Evolutionary conservation across 2,329 filamentous ascomycete genomes (phyloP), one percentile per base, ranked within the genome.

Genomic region (Cadophora gregata): DNA sequence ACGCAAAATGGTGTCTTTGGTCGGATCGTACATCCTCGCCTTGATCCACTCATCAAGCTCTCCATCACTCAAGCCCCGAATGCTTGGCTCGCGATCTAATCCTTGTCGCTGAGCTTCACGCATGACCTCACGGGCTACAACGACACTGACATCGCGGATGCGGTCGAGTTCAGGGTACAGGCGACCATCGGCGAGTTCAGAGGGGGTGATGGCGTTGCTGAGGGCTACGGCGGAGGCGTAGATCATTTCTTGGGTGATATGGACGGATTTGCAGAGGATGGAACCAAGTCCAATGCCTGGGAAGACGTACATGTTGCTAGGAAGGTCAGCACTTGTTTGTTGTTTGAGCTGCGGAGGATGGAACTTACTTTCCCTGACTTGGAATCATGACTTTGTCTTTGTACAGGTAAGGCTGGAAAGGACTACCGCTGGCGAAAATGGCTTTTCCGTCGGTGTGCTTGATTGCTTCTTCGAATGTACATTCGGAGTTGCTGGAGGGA

Each of bases 291-390:
- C 93, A 67, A 97, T 94, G 0, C 93, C 93, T 0, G 93, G 93
- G 77, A 96, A 97, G 12, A 90, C 90, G 51, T 92, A 91, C 7
- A 90, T 92, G 79, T 96, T 97, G 81, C 96, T 97, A 29, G 36
- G 42, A 6, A 59, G 24, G 21, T 67, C 47, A 64, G 48, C 50
- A 24, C 50, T 36, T 42, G 14, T 51, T 7, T 8, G 9, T 21
- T 6, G 7, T 31, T 14, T 58, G 9, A 10, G 16, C 27, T 16
- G 10, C 19, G 12, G 31, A 4, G 19, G 2, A 56, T 21, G n/a
- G 4, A n/a, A 73, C 73, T 73, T 66, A 76, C 56, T 83, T 79
- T 69, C 84, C 80, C 78, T 85, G 83, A 66, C 80, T 83, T 2
- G 85, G 82, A 0, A 75, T 53, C 2, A 82, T 82, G 19, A 79